Percentiles rank a stretch among this genome's conserved stretches.
Evolutionary conservation across 805 yeast genomes (phyloP).

Genomic region (Schizosaccharomyces cryophilus): DNA sequence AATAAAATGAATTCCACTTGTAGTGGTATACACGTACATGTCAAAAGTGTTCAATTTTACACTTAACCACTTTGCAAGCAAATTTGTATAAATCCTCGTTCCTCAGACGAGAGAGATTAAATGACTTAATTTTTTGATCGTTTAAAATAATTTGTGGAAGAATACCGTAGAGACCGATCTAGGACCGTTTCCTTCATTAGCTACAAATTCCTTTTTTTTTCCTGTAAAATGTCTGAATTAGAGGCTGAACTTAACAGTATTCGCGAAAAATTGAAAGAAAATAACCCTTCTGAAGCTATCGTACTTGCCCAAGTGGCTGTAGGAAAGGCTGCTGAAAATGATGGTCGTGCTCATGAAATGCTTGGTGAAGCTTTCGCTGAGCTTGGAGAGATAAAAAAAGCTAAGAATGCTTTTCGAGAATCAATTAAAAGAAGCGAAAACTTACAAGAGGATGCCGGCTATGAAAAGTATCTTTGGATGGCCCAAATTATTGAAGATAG

Average conservation of each 20-base stretch:
- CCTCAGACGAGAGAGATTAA: too few species aligned
- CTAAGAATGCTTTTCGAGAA: neutral
- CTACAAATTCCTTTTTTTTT: too few species aligned
- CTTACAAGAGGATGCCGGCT: constrained; percentile 1
- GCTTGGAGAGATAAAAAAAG: neutral
- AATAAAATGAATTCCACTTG: neutral
- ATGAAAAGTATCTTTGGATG: constrained; percentile 10
- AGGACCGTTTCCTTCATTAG: too few species aligned
- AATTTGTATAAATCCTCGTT: too few species aligned
- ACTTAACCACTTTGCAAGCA: too few species aligned
- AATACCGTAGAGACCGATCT: too few species aligned
- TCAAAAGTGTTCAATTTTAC: too few species aligned
- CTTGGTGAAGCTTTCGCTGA: neutral
- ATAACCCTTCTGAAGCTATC: neutral
- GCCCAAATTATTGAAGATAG: constrained; percentile 18
- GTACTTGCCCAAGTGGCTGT: neutral
- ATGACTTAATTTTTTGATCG: too few species aligned
- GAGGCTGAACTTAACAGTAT: neutral
- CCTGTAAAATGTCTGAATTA: neutral
- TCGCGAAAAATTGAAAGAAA: neutral
- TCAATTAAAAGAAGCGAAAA: neutral
- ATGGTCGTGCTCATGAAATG: neutral
- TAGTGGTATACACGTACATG: too few species aligned
- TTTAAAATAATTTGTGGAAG: too few species aligned
- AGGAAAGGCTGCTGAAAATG: neutral